A percentile compares a stretch with the other conserved stretches of the same genome.
Evolutionary conservation across 2,329 filamentous ascomycete species (phyloP).

Genomic region (Kalmusia sp.): DNA sequence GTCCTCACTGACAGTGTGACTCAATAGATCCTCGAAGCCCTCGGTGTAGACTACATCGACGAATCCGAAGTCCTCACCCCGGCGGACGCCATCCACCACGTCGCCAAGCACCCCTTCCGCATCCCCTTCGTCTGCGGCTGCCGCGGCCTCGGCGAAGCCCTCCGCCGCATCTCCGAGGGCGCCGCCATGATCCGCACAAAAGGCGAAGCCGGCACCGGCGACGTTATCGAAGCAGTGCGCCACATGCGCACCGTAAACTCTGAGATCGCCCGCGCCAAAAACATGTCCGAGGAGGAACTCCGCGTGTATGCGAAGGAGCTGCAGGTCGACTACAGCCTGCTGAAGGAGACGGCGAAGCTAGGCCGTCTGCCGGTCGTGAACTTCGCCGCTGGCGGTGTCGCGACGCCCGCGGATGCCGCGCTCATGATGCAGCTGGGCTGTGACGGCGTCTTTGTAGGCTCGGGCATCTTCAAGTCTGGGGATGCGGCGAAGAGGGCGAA

Average conservation of each 20-base stretch:
- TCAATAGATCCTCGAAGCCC: slow-evolving; percentile 83
- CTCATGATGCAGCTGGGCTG: slow-evolving; percentile 99
- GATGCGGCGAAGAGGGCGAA: slow-evolving; percentile 88
- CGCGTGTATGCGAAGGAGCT: slow-evolving; percentile 82
- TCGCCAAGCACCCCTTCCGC: slow-evolving; percentile 83
- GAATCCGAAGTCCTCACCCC: slow-evolving; percentile 97
- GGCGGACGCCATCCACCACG: slow-evolving; percentile 88
- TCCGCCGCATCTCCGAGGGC: slow-evolving; percentile 88
- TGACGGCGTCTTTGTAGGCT: slow-evolving; percentile 96
- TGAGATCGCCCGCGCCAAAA: slow-evolving; percentile 77
- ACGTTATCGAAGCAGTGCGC: slow-evolving; percentile 94
- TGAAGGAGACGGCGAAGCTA: slow-evolving; percentile 86
- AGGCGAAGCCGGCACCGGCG: slow-evolving; percentile 95
- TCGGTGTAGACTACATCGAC: slow-evolving; percentile 97
- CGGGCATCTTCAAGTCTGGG: slow-evolving; percentile 96
- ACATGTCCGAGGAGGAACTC: slow-evolving; percentile 74
- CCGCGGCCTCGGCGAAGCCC: slow-evolving; percentile 90
- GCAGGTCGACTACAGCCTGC: slow-evolving; percentile 76
- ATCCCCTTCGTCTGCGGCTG: slow-evolving; percentile 97
- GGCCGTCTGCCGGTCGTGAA: slow-evolving; percentile 94
- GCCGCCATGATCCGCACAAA: slow-evolving; percentile 99
- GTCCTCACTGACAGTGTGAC: neutral
- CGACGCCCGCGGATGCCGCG: slow-evolving; percentile 96
- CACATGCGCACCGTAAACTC: slow-evolving; percentile 91
- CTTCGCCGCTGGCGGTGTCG: slow-evolving; percentile 98